Evolutionary conservation across 345 rosid species (phyloP).

Genomic region (Litchi chinensis): DNA sequence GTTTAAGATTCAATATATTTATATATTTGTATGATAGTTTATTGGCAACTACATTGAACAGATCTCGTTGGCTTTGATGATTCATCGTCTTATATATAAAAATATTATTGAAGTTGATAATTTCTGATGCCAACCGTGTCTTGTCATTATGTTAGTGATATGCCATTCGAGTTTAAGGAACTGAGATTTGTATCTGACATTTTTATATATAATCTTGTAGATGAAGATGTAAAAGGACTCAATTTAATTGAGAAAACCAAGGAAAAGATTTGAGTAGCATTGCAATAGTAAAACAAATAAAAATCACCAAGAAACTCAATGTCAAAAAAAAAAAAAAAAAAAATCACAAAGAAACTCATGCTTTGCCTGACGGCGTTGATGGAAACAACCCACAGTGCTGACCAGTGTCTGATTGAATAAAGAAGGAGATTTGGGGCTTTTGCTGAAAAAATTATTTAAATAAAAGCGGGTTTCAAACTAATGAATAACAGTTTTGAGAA

Average conservation of each 20-base stretch:
- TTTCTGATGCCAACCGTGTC: neutral
- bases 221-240: slow-evolving; percentile 1
- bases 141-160: slow-evolving; percentile 17
- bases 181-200: too few species aligned
- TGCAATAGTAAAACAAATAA: slow-evolving; percentile 2
- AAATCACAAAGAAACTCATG: slow-evolving; percentile 35
- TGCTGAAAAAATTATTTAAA: slow-evolving; percentile 35
- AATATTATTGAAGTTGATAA: neutral
- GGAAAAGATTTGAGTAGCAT: neutral
- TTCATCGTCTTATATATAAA: neutral
- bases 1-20: neutral
- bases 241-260: too few species aligned
- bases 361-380: slow-evolving; percentile 35
- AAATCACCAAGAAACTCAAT: slow-evolving; percentile 29
- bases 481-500: slow-evolving; percentile 33
- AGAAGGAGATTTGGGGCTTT: slow-evolving; percentile 71
- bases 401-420: slow-evolving; percentile 54
- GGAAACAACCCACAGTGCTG: neutral
- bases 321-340: neutral
- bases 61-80: neutral
- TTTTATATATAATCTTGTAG: too few species aligned
- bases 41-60: neutral
- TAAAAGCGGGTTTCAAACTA: neutral
- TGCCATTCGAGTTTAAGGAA: too few species aligned
- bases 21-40: neutral